Conservation (phyloP, 768 basidiomycete genomes). For the Trametes cinnabarina region DNA sequence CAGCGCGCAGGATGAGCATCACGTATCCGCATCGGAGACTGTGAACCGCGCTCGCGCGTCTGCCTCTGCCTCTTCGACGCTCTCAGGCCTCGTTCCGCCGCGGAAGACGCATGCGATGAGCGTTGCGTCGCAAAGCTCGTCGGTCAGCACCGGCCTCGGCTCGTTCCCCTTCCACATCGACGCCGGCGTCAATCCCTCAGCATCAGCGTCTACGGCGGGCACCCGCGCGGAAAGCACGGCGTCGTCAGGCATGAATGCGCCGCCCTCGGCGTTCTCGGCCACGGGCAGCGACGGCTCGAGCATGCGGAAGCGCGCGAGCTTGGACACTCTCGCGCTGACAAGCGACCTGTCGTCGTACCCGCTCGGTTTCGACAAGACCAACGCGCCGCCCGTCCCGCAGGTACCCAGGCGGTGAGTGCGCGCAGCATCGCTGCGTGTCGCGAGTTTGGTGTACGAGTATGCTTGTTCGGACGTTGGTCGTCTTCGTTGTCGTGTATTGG, state of each 20-base stretch:
- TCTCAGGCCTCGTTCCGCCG: conserved; percentile 41
- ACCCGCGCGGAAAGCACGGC: conserved; percentile 29
- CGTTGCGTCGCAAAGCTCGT: conserved; percentile 72
- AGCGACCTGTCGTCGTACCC: conserved; percentile 83
- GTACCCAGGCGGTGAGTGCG: conserved; percentile 10
- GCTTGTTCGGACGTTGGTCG: conserved; percentile 10
- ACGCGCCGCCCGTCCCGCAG: conserved; percentile 19
- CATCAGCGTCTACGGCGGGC: conserved; percentile 13
- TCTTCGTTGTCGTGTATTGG: conserved; percentile 9
- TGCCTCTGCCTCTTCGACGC: conserved; percentile 12
- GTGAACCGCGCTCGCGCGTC: conserved; percentile 15
- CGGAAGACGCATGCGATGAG: conserved; percentile 69
- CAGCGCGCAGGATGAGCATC: conserved; percentile 13
- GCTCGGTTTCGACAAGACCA: conserved; percentile 57
- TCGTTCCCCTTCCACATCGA: conserved; percentile 89
- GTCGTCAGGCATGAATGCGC: conserved; percentile 17
- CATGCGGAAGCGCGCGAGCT: conserved; percentile 69
- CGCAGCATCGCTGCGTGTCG: background rate
- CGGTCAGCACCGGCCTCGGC: conserved; percentile 75
- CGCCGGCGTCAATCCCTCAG: conserved; percentile 36
- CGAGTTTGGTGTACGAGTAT: conserved; percentile 20
- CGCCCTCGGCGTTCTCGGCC: conserved; percentile 31
- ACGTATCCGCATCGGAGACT: conserved; percentile 8
- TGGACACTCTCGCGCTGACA: conserved; percentile 83
- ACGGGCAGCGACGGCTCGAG: conserved; percentile 31